phyloP scores from a whole-genome alignment of 1,139 yeast genomes.

The Candida tropicalis region DNA sequence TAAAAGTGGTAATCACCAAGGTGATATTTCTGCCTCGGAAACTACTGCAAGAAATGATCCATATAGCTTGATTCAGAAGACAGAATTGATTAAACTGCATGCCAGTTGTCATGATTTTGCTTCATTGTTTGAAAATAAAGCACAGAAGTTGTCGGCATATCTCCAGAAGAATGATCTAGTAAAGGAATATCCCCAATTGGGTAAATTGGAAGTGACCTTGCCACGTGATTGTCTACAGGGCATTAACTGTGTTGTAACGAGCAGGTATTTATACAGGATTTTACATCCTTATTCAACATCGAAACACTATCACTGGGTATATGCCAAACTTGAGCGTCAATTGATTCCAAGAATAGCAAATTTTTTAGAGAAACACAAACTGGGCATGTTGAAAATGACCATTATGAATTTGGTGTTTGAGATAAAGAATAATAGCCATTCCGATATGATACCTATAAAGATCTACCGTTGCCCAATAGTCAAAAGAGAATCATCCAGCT shows the following conservation, averaged over 20 bases:
- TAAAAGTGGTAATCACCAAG: not conserved
- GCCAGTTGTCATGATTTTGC: conserved; percentile 19
- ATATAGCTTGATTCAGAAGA: conserved; percentile 17
- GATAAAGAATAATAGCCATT: conserved; percentile 13
- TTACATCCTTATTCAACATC: conserved; percentile 42
- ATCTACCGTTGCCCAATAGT: conserved; percentile 30
- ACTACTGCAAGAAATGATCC: conserved; percentile 7
- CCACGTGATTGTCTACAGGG: conserved; percentile 13
- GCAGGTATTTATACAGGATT: conserved; percentile 35
- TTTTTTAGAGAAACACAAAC: conserved; percentile 9
- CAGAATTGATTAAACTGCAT: conserved; percentile 20
- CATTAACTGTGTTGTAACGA: conserved; percentile 22
- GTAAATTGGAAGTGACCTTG: conserved; percentile 11
- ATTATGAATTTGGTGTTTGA: conserved; percentile 27
- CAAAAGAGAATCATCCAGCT: conserved; percentile 18
- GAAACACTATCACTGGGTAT: conserved; percentile 48
- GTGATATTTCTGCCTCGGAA: no score
- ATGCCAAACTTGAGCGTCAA: conserved; percentile 42
- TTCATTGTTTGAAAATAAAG: conserved; percentile 18
- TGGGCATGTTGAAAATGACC: conserved; percentile 16
- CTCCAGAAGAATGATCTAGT: conserved; percentile 10
- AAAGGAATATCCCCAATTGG: conserved; percentile 12
- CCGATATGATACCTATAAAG: conserved; percentile 11
- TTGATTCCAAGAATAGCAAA: conserved; percentile 28
- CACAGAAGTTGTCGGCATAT: conserved; percentile 10